Evolutionary conservation across 352 stramenopile genomes (phyloP).

Genomic region (Albugo laibachii): DNA sequence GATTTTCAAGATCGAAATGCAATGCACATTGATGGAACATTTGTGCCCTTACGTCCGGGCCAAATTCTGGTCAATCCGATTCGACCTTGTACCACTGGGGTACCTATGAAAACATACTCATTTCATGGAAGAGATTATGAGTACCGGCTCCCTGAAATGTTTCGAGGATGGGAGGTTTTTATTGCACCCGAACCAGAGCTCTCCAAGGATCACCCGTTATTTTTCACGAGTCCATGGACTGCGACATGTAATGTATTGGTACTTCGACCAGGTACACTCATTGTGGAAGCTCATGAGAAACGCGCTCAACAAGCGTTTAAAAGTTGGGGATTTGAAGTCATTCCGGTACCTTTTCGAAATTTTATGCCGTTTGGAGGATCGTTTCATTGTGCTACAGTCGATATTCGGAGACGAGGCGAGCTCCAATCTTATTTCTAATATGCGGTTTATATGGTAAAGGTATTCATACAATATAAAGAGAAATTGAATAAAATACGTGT

Average conservation of each 20-base stretch:
- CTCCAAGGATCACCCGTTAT: constrained; percentile 55
- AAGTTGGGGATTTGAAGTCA: constrained; percentile 77
- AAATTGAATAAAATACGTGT: too few species aligned
- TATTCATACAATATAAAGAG: not conserved
- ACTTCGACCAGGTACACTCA: constrained; percentile 51
- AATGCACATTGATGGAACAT: constrained; percentile 84
- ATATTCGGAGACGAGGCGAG: constrained; percentile 59
- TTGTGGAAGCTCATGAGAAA: constrained; percentile 76
- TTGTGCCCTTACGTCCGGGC: constrained; percentile 68
- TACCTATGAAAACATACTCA: constrained; percentile 68
- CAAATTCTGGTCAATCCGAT: constrained; percentile 78
- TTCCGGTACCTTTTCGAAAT: constrained; percentile 77
- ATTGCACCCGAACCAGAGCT: constrained; percentile 70
- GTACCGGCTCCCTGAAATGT: constrained; percentile 79
- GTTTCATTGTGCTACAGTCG: constrained; percentile 79
- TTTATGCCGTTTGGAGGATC: constrained; percentile 82
- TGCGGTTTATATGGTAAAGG: not conserved
- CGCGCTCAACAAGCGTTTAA: constrained; percentile 63
- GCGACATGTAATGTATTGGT: constrained; percentile 82
- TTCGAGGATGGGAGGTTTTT: constrained; percentile 82
- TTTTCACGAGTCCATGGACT: constrained; percentile 82
- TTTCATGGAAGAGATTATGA: constrained; percentile 80
- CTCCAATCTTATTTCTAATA: constrained; percentile 76
- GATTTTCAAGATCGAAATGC: constrained; percentile 83
- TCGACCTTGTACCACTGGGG: constrained; percentile 71